phyloP scores from a whole-genome alignment of 306 rosid genomes.

The Vigna hirtella region DNA sequence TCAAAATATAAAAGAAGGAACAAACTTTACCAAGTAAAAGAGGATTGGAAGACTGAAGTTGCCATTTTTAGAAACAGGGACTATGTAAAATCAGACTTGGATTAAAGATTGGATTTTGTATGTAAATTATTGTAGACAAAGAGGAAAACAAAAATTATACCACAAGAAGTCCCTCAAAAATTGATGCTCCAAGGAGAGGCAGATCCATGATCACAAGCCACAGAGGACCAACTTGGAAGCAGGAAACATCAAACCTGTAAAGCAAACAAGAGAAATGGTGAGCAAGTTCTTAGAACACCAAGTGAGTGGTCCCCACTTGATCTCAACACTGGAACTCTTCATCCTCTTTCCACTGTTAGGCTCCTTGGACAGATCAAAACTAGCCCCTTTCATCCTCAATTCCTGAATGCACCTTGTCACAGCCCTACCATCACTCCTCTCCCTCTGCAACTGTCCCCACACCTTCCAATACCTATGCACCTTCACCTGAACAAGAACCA shows the following conservation, averaged over 20 bases:
- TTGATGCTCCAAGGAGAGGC: conserved; percentile 2
- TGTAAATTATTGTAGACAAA: not conserved
- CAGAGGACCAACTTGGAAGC: conserved; percentile 79
- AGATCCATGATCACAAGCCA: conserved; percentile 45
- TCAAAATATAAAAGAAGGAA: too few species aligned
- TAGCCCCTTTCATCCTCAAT: conserved; percentile 89
- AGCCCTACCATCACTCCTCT: conserved; percentile 59
- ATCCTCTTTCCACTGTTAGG: conserved; percentile 69
- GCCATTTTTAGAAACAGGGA: not conserved
- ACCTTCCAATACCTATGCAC: conserved; percentile 74
- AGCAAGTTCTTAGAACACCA: conserved; percentile 58
- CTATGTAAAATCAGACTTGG: too few species aligned
- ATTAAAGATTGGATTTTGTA: too few species aligned
- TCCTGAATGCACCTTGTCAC: conserved; percentile 74
- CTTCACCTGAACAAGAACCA: conserved; percentile 63
- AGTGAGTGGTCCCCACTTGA: conserved; percentile 75
- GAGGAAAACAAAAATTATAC: conserved; percentile 2
- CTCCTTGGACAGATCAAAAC: conserved; percentile 81
- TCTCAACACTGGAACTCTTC: conserved; percentile 95
- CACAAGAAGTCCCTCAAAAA: conserved; percentile 22
- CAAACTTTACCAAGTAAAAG: too few species aligned
- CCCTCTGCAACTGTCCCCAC: conserved; percentile 63
- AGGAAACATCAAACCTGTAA: conserved; percentile 68
- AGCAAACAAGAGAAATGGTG: conserved; percentile 64
- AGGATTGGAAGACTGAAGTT: not conserved